These are phyloP conservation scores for Eutrema japonicum DNA, from an alignment of 345 rosid species.

Conservation along the genomic window DNA sequence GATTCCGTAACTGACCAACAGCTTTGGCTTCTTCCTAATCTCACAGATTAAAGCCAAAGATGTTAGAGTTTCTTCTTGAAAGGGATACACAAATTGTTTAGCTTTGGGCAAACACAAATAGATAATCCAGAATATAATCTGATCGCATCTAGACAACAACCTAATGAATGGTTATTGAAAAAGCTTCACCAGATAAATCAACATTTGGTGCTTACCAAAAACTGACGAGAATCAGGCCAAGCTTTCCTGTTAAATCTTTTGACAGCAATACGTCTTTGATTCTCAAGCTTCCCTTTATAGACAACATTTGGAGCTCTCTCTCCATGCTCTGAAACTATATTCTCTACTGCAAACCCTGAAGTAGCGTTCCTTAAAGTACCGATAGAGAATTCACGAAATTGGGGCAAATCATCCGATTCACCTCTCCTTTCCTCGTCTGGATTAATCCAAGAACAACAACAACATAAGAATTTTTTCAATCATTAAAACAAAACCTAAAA, in stretches of 20 bases:
- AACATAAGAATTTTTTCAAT: background rate
- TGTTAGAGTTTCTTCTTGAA: background rate
- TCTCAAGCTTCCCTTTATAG: constrained; percentile 80
- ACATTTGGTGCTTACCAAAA: constrained; percentile 57
- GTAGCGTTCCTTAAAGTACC: constrained; percentile 77
- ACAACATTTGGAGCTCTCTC: constrained; percentile 92
- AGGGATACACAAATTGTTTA: too few relatives aligned
- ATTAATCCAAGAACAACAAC: background rate
- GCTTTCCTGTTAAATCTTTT: constrained; percentile 77
- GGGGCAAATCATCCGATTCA: constrained; percentile 51
- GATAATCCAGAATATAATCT: too few relatives aligned
- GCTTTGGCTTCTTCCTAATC: constrained; percentile 82
- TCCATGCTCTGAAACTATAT: constrained; percentile 89
- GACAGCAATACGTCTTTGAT: constrained; percentile 71
- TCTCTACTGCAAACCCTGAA: constrained; percentile 82
- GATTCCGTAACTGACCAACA: constrained; percentile 77
- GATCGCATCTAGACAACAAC: too few relatives aligned
- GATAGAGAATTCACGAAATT: constrained; percentile 70
- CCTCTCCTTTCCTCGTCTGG: constrained; percentile 56
- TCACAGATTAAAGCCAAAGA: constrained; percentile 25
- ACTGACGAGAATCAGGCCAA: constrained; percentile 83
- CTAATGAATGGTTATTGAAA: too few relatives aligned
- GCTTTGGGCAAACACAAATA: too few relatives aligned
- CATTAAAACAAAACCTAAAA: background rate
- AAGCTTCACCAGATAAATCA: too few relatives aligned